phyloP scores from a whole-genome alignment of 192 early-diverging fungal genomes.

The Backusella luteola region DNA sequence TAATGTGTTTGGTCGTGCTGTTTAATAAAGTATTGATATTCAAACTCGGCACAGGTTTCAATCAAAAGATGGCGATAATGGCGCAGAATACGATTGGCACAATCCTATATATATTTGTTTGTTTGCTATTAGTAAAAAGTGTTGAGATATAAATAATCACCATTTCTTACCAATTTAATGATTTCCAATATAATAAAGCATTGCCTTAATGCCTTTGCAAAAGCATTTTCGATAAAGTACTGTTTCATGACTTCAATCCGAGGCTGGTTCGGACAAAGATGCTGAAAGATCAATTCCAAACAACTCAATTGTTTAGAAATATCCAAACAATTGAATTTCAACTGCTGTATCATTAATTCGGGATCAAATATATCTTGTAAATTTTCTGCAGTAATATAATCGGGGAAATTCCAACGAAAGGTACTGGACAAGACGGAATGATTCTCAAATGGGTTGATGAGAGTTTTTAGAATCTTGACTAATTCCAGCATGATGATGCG shows the following conservation, averaged over 20 bases:
- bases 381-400: constrained; percentile 22
- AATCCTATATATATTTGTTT: constrained; percentile 22
- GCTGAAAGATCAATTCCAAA: background rate
- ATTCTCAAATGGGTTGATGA: constrained; percentile 6
- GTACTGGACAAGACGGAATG: background rate
- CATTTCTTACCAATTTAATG: constrained; percentile 31
- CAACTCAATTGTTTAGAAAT: constrained; percentile 16
- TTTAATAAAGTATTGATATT: constrained; percentile 39
- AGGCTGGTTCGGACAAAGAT: constrained; percentile 6
- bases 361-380: constrained; percentile 55
- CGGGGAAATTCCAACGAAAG: constrained; percentile 29
- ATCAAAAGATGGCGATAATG: constrained; percentile 36
- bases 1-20: constrained; percentile 27
- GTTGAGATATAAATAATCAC: background rate
- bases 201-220: constrained; percentile 55
- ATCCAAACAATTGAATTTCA: constrained; percentile 69
- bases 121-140: background rate
- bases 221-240: constrained; percentile 32
- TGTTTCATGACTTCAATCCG: background rate
- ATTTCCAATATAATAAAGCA: constrained; percentile 76
- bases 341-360: constrained; percentile 58
- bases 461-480: constrained; percentile 40
- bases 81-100: constrained; percentile 39
- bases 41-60: constrained; percentile 40
- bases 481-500: constrained; percentile 76